Evolutionary conservation across 2,329 filamentous ascomycete genomes (phyloP).

Genomic region (Trichoderma sp.): DNA sequence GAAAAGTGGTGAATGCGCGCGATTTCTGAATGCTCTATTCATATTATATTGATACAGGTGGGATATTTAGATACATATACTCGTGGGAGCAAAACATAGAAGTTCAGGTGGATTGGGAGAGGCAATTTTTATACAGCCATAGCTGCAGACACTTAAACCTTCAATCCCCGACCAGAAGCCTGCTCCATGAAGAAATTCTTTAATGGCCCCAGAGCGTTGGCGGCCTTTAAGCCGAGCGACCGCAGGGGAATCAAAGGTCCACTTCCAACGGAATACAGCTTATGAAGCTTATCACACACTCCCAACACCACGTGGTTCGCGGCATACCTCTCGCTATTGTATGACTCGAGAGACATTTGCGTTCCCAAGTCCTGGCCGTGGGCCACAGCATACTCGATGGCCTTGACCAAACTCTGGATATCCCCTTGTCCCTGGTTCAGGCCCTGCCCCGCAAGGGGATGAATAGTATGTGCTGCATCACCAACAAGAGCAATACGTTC

Average conservation of each 20-base stretch:
- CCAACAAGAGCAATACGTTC: conserved; percentile 91
- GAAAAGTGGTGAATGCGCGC: not conserved
- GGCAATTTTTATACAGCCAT: not conserved
- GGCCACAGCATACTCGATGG: conserved; percentile 73
- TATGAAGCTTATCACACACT: conserved; percentile 87
- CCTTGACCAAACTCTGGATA: conserved; percentile 73
- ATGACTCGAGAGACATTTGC: conserved; percentile 75
- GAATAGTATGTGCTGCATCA: conserved; percentile 92
- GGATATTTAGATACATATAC: not conserved
- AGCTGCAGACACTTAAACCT: conserved; percentile 39
- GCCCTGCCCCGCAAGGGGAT: conserved; percentile 92
- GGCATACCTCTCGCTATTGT: conserved; percentile 78
- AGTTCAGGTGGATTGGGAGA: not conserved
- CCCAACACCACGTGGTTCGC: conserved; percentile 79
- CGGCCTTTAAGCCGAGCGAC: conserved; percentile 72
- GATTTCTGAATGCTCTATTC: not conserved
- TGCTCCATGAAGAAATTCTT: conserved; percentile 87
- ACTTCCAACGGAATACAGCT: conserved; percentile 79
- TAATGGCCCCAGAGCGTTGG: conserved; percentile 72
- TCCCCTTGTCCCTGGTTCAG: conserved; percentile 93
- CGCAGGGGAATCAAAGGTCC: conserved; percentile 80
- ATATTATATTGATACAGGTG: conserved; percentile 1
- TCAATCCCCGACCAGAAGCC: conserved; percentile 58
- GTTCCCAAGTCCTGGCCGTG: conserved; percentile 89
- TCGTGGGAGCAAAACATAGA: not conserved